Base-by-base conservation (phyloP, 176 grass and related monocot genomes). In the Ananas comosus region DNA sequence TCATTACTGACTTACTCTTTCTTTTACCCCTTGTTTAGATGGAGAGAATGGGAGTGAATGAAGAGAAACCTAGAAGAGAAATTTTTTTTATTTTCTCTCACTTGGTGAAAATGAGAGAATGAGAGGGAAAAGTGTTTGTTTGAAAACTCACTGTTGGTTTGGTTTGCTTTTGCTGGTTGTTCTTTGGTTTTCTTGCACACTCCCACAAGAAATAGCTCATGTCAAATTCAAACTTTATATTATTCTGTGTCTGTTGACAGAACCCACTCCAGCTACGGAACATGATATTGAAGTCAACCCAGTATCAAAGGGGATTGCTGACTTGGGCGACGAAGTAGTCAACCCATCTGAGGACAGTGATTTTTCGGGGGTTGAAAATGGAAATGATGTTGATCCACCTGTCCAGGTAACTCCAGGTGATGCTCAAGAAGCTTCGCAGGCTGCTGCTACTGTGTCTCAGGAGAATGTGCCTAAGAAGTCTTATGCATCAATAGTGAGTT, bases 191-290 rank as follows among this genome's bases (percentile, higher is more conserved):
- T 42, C 33, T 42, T 42, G 33, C 33, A 42, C 4, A 7, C 33
- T 42, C 4, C 33, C 33, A 42, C 33, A 42, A 42, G 33, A 42
- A 42, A 42, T 42, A 42, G 33, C 33, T 42, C 6, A 7, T 42
- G 4, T 42, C 33, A 42, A 42, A 42, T 63, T 67, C 69, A 22
- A 61, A 18, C 10, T n/a, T 61, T 61, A 18, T 18, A 61, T 19
- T 61, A 4, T 22, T 61, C 16, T 18, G 53, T 33, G 51, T 67
- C 49, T 13, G 27, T 65, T 80, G 50, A 27, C 54, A 88, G 79
- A 83, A 68, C 72, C 76, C 72, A 63, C 14, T 82, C 68, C 67
- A 19, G 9, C 21, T 16, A 61, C 9, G 56, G 56, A 61, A n/a
- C 56, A 61, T 61, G 17, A 61, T 22, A 10, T 61, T 2, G 2